Conservation (phyloP, 1,284 basidiomycete species). For the Agroathelia rolfsii region DNA sequence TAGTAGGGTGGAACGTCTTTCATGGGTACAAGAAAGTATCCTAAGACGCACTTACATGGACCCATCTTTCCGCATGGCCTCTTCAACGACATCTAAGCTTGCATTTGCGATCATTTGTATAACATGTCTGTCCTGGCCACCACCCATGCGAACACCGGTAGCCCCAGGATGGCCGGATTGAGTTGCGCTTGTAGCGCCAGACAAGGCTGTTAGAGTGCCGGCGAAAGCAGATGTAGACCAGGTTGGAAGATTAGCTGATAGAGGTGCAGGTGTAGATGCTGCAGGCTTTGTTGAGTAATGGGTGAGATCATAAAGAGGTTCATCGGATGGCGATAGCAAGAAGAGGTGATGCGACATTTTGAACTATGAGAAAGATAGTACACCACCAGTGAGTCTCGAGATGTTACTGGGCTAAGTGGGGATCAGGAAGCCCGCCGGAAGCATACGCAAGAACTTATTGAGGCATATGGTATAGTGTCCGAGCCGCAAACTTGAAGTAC, state of each 20-base stretch:
- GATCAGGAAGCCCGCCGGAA: no score
- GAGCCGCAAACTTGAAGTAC: no score
- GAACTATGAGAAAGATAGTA: not conserved
- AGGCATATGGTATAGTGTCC: no score
- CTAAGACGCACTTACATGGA: conserved; percentile 58
- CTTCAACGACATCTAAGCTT: conserved; percentile 85
- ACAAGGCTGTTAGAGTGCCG: conserved; percentile 75
- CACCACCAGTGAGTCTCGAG: no score
- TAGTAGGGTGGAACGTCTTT: conserved; percentile 23
- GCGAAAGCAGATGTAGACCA: conserved; percentile 84
- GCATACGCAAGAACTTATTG: no score
- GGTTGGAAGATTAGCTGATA: conserved; percentile 70
- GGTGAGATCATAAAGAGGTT: conserved; percentile 70
- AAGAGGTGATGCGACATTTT: conserved; percentile 79
- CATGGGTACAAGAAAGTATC: conserved; percentile 2
- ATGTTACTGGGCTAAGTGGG: no score
- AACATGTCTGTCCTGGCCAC: conserved; percentile 78
- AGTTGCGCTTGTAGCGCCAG: conserved; percentile 66
- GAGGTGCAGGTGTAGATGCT: conserved; percentile 46
- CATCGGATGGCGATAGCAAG: conserved; percentile 72
- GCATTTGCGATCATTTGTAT: conserved; percentile 96
- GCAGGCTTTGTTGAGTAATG: conserved; percentile 69
- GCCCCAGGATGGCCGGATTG: conserved; percentile 49
- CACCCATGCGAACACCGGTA: conserved; percentile 57
- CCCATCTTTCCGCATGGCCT: conserved; percentile 78